Percentiles rank a stretch among this genome's conserved stretches.
Evolutionary conservation across 257 asterid species (phyloP).

Genomic region (Vinca minor): DNA sequence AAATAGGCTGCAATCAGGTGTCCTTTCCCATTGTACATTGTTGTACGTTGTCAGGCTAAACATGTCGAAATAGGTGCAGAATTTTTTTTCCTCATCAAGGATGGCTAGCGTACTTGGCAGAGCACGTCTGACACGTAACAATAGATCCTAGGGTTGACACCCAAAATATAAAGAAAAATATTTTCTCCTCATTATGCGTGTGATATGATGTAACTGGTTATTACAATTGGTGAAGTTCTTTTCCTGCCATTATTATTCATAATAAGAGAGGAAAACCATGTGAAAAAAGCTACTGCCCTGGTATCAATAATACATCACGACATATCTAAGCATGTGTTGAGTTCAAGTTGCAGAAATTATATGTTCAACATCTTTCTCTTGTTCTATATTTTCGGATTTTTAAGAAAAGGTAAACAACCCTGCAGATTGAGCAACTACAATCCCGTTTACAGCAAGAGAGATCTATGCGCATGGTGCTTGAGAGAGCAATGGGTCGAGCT

Average conservation of each 20-base stretch:
- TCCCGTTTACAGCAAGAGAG: conserved; percentile 48
- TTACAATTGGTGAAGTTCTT: not conserved
- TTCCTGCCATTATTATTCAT: not conserved
- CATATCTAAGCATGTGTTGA: not conserved
- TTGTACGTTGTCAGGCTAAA: not conserved
- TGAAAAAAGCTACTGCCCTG: not conserved
- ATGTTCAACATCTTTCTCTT: not conserved
- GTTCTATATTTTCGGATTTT: not conserved
- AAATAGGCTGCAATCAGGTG: not conserved
- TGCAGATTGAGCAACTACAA: conserved; percentile 50
- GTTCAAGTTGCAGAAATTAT: not conserved
- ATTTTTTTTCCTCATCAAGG: too few relatives aligned
- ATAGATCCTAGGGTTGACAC: too few relatives aligned
- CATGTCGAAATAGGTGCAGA: not conserved
- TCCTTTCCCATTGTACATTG: not conserved
- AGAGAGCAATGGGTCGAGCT: conserved; percentile 61
- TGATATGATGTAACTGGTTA: not conserved
- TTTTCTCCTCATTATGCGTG: not conserved
- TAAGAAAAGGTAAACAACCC: not conserved
- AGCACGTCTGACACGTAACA: too few relatives aligned
- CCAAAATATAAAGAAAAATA: too few relatives aligned
- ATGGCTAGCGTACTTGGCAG: too few relatives aligned
- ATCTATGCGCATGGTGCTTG: conserved; percentile 52
- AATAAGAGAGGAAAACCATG: not conserved
- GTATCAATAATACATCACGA: not conserved